These are phyloP conservation scores for Cladochytrium replicatum DNA, from an alignment of 192 early-diverging fungal genomes.

Conservation along the genomic window DNA sequence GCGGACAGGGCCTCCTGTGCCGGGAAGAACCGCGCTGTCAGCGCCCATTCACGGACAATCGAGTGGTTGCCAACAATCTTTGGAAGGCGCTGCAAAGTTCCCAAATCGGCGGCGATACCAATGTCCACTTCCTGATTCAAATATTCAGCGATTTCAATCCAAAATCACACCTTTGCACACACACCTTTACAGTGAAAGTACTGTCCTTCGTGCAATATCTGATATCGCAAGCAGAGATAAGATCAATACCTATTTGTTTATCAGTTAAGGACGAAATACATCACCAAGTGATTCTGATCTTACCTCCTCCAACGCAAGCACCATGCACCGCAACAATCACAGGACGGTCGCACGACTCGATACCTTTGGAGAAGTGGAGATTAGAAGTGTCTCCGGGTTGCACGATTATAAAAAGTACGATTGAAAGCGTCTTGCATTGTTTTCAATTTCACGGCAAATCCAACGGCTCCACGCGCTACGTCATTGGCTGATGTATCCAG, in stretches of 20 bases:
- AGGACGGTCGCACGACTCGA: conserved; percentile 77
- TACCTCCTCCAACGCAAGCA: conserved; percentile 66
- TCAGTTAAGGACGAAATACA: conserved; percentile 56
- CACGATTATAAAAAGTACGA: too few relatives aligned
- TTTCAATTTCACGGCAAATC: conserved; percentile 17
- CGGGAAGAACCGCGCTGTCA: conserved; percentile 65
- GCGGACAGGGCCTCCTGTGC: conserved; percentile 50
- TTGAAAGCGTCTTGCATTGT: conserved; percentile 24
- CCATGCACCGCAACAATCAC: conserved; percentile 85
- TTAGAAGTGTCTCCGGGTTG: too few relatives aligned
- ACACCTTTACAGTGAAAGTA: conserved; percentile 74
- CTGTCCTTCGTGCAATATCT: conserved; percentile 68
- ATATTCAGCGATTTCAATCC: background rate
- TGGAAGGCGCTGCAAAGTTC: conserved; percentile 88
- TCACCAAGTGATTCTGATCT: background rate
- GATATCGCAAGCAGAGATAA: conserved; percentile 89
- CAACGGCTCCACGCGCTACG: conserved; percentile 24
- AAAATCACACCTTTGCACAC: background rate
- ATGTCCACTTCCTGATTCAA: conserved; percentile 69
- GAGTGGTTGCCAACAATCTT: conserved; percentile 87
- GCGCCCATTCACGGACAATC: conserved; percentile 84
- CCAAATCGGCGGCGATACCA: conserved; percentile 87
- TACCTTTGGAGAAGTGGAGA: conserved; percentile 63
- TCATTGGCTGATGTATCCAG: too few relatives aligned
- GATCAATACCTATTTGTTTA: conserved; percentile 76